Base-by-base conservation (phyloP, 108 stramenopile species). In the Conticribra weissflogii region DNA sequence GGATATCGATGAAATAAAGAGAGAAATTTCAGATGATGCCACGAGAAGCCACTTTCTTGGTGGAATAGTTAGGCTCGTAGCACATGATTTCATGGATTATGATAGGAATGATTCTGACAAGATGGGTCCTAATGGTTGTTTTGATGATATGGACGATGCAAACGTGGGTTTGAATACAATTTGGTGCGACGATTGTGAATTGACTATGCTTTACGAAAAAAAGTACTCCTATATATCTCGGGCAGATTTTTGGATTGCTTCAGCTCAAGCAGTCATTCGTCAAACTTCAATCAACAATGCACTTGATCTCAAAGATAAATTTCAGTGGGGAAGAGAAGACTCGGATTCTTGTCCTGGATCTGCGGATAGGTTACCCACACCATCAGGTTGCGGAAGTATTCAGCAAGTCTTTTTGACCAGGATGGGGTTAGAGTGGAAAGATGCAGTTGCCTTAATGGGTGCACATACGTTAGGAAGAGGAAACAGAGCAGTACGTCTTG, bases 241-340 rank as follows among this genome's bases (percentile, higher is more conserved):
- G 30, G 79, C 79, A 19, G 79, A 80, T 54, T 80, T 80, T 71
- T 80, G 79, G 79, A 64, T 80, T 14, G 79, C 79, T 4, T 45
- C 67, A 18, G 79, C 79, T 0, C 74, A 80, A 24, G 74, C 79
- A 4, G 79, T 76, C 16, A 75, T 75, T 44, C 59, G 69, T 8
- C 74, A 70, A 57, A 80, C 79, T 2, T 75, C 79, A 17, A 48
- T 68, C 14, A 32, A 49, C 12, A 80, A 75, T 64, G 73, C 44
- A 22, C 55, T 80, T 32, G 66, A 80, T 28, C 36, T 80, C 16
- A 64, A 24, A 30, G 76, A 66, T 0, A 63, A 73, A 18, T 80
- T 74, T 59, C 12, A 27, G 3, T 75, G 74, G 73, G 73, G 79
- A 2, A 46, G 79, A 25, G 24, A 31, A 21, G 67, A 74, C 63